A percentile compares a stretch with the other conserved stretches of the same genome.
phyloP scores from a whole-genome alignment of 1,284 basidiomycete species.

The Heterobasidion occidentale region DNA sequence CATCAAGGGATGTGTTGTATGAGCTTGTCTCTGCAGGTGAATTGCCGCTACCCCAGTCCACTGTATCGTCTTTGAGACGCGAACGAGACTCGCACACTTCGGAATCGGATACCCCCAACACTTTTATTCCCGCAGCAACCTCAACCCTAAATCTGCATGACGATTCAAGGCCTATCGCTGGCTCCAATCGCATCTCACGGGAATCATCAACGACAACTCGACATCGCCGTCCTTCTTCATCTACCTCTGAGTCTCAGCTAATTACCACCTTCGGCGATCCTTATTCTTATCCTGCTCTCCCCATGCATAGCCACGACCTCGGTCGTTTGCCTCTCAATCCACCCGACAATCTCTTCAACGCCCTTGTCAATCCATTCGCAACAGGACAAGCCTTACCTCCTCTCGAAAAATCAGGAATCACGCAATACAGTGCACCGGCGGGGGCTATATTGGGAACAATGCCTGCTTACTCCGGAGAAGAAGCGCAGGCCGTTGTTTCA shows the following conservation, averaged over 20 bases:
- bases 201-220: neutral
- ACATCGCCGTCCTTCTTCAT: slow-evolving; percentile 2
- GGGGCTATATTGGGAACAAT: too few species aligned
- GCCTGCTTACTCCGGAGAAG: too few species aligned
- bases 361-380: too few species aligned
- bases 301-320: slow-evolving; percentile 53
- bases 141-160: neutral
- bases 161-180: slow-evolving; percentile 18
- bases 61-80: slow-evolving; percentile 44
- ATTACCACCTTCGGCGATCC: neutral
- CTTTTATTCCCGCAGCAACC: neutral
- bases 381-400: too few species aligned
- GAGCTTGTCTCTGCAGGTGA: slow-evolving; percentile 63
- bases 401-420: too few species aligned
- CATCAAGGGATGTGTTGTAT: slow-evolving; percentile 53
- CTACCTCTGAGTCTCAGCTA: neutral
- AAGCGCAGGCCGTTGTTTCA: too few species aligned
- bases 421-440: too few species aligned
- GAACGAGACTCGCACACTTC: slow-evolving; percentile 48
- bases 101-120: neutral
- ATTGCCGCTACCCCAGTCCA: slow-evolving; percentile 50
- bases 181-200: slow-evolving; percentile 7
- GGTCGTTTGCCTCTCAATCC: slow-evolving; percentile 33
- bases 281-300: slow-evolving; percentile 21
- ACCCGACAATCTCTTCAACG: neutral